phyloP scores from a whole-genome alignment of 257 asterid species.

The Forsythia suspensa region DNA sequence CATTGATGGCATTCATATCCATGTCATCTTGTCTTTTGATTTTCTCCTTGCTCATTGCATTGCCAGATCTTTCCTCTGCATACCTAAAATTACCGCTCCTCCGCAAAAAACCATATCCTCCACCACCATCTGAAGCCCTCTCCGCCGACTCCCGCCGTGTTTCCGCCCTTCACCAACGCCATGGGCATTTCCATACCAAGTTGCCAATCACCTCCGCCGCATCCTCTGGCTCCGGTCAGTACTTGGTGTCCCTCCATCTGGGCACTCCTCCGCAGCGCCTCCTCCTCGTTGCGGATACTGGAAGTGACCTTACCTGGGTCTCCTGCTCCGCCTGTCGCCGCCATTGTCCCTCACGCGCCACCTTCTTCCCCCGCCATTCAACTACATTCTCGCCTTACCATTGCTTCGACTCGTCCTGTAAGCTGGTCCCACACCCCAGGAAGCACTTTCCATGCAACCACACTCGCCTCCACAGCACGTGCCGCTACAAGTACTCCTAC shows the following conservation, averaged over 20 bases:
- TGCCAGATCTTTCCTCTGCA: constrained; percentile 27
- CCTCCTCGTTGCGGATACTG: constrained; percentile 73
- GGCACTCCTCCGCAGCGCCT: constrained; percentile 82
- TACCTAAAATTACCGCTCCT: constrained; percentile 70
- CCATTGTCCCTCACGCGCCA: constrained; percentile 42
- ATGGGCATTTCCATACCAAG: constrained; percentile 25
- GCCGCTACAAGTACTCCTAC: constrained; percentile 71
- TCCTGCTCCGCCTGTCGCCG: constrained; percentile 79
- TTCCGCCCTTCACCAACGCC: constrained; percentile 34
- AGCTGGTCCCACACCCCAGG: constrained; percentile 53
- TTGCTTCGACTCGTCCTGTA: constrained; percentile 60
- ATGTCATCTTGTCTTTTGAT: constrained; percentile 26
- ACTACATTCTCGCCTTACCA: constrained; percentile 65
- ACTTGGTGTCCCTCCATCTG: constrained; percentile 66
- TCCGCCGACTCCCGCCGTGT: constrained; percentile 64
- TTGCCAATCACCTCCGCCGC: constrained; percentile 79
- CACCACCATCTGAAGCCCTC: constrained; percentile 50
- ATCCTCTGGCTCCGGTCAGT: constrained; percentile 79
- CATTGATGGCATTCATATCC: constrained; percentile 29
- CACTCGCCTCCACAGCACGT: constrained; percentile 72
- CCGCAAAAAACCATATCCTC: constrained; percentile 46
- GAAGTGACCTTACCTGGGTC: constrained; percentile 93
- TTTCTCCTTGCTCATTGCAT: constrained; percentile 20
- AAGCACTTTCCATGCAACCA: constrained; percentile 48
- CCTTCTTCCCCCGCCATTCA: constrained; percentile 69